Base-by-base conservation (phyloP, 108 stramenopile genomes). In the Skeletonema menzelii region DNA sequence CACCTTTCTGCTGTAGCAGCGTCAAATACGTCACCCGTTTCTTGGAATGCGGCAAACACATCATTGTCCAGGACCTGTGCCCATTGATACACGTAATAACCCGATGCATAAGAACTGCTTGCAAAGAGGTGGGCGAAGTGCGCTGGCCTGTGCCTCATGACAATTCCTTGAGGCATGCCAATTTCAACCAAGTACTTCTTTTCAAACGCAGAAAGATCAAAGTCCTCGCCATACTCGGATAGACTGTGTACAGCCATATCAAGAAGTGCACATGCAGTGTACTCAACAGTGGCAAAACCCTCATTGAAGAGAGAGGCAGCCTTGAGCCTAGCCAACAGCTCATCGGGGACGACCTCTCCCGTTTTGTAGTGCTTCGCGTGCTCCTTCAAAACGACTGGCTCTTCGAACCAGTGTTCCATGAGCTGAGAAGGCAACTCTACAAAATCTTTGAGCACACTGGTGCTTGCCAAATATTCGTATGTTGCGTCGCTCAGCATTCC, bases 81-180 rank as follows among this genome's bases (percentile, higher is more conserved):
- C 65, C 72, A 63, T 44, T 65, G 40, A 13, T 73, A 85, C 6
- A 77, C 85, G 56, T 92, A 92, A 56, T 92, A 90, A 8, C 91
- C 89, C 2, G 87, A 77, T 0, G 91, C 91, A 64, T 92, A 92
- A 0, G 59, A 56, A 28, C 58, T 59, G 40, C 77, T 84, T 10
- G 84, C 79, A 66, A 92, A 92, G 20, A 90, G 61, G 27, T 92
- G 91, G 27, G 59, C 22, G 59, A 92, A 90, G 58, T 90, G 91
- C 26, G 88, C 76, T 15, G 87, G 91, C 30, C 88, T 82, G 64
- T 90, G 91, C 8, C 89, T 78, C 91, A 92, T 90, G 10, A 90
- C 86, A 38, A 92, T 88, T 5, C 87, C 91, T 47, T 85, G 80
- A 12, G 88, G 88, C 88, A 92, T 92, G n/a, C 88, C 91, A 20